Evolutionary conservation across 495 filamentous ascomycete genomes (phyloP), one percentile per base, ranked within the genome.

Genomic region (Aspergillus mulundensis): DNA sequence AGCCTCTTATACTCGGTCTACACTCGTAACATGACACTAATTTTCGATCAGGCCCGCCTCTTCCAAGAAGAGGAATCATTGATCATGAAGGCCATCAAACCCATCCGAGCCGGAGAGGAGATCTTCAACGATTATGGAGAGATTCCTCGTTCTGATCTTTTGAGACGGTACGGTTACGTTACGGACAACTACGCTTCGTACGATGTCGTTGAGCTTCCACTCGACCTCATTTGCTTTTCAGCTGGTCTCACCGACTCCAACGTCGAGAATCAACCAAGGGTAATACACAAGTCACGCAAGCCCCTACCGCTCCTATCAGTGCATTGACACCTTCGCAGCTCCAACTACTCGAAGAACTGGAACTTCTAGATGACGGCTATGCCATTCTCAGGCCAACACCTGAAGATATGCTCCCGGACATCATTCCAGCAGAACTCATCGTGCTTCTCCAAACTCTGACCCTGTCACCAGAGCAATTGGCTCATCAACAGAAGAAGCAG

Each of bases 111-210:
- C 6, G 87, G 87, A n/a, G 83, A 89, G 50, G 89, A 96, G 64
- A 84, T 96, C 18, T 84, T 95, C 62, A 96, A 96, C 59, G 92
- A 95, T 67, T 96, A 95, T 65, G 93, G 92, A 7, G 84, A 88
- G 30, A 81, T 95, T 20, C 86, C 90, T 2, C 87, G 85, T 24
- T 83, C 87, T 0, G 92, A 97, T 66, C 72, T 97, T 18, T 80
- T 97, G 18, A 81, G 93, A 18, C 77, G 93, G 21, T 97, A 96
- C 61, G 93, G 93, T 7, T 97, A 96, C 60, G 84, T 93, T 12
- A 95, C 90, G 1, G 69, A 77, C 25, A 84, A 85, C 52, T 94
- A 96, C 61, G 74, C 83, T 15, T 70, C 80, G 25, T 89, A 86
- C 66, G 91, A 97, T 65, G 91, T 96, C 5, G 83, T 87, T 0